These are phyloP conservation scores for Fusarium pilosicola DNA, from an alignment of 2,329 filamentous ascomycete species.

Conservation along the genomic window DNA sequence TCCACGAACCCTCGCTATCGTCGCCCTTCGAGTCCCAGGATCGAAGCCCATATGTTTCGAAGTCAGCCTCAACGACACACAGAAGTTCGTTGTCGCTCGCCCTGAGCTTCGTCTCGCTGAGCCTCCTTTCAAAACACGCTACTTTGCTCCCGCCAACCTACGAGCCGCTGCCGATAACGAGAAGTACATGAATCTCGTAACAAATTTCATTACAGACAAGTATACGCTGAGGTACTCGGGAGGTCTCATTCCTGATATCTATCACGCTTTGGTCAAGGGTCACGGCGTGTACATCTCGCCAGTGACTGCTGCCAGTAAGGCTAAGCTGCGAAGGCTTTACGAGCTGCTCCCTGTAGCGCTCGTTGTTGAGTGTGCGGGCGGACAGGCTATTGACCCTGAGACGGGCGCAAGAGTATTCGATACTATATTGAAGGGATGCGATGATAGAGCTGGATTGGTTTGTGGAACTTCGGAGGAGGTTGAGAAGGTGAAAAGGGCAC, in stretches of 20 bases:
- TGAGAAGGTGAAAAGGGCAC: constrained; percentile 45
- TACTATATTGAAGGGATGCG: constrained; percentile 51
- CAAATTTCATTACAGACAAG: constrained; percentile 59
- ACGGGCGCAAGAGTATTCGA: constrained; percentile 56
- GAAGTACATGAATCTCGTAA: constrained; percentile 61
- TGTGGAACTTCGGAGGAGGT: constrained; percentile 64
- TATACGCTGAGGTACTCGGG: constrained; percentile 71
- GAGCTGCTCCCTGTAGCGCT: constrained; percentile 70
- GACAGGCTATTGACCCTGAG: constrained; percentile 62
- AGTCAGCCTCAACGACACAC: constrained; percentile 53
- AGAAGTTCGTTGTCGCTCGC: constrained; percentile 53
- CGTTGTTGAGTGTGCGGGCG: constrained; percentile 68
- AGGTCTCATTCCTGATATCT: constrained; percentile 69
- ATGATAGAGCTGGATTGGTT: constrained; percentile 61
- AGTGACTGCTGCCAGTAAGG: constrained; percentile 59
- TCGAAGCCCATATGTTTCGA: constrained; percentile 59
- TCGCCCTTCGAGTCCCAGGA: constrained; percentile 62
- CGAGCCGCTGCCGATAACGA: constrained; percentile 63
- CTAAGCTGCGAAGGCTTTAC: constrained; percentile 68
- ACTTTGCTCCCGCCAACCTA: constrained; percentile 72
- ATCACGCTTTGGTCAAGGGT: constrained; percentile 68
- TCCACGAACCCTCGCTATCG: constrained; percentile 64
- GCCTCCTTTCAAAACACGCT: constrained; percentile 59
- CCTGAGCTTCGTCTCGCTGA: constrained; percentile 51
- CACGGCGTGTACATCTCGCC: constrained; percentile 71